Conservation (phyloP, 345 rosid genomes). For the Gossypium mustelinum region DNA sequence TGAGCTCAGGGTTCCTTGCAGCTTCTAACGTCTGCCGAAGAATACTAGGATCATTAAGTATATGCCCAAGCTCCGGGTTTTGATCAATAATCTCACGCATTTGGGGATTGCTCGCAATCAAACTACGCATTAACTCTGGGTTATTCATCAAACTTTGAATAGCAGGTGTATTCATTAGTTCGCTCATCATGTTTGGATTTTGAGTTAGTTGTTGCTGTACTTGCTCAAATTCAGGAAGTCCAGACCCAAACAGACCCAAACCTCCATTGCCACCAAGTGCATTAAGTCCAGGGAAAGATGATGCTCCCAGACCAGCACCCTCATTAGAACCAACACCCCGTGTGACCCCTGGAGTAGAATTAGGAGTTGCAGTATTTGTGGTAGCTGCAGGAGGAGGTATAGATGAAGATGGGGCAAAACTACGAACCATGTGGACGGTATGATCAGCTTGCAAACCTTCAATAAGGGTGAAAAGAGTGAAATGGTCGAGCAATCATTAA, state of each 20-base stretch:
- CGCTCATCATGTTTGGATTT: conserved; percentile 80
- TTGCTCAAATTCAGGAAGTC: conserved; percentile 73
- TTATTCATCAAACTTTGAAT: conserved; percentile 79
- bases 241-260: conserved; percentile 58
- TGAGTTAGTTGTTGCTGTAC: conserved; percentile 74
- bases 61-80: conserved; percentile 87
- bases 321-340: conserved; percentile 57
- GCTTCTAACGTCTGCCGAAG: conserved; percentile 82
- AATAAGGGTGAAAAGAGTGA: conserved; percentile 7
- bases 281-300: conserved; percentile 73
- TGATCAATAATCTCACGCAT: conserved; percentile 88
- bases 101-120: conserved; percentile 86
- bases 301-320: conserved; percentile 49
- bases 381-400: conserved; percentile 44
- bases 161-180: conserved; percentile 79
- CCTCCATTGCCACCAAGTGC: conserved; percentile 50
- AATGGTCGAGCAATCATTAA: neutral
- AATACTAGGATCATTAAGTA: conserved; percentile 76
- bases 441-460: conserved; percentile 93
- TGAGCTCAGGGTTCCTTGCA: conserved; percentile 87
- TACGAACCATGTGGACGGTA: conserved; percentile 86
- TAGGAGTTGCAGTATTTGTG: conserved; percentile 38
- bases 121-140: conserved; percentile 72
- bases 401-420: conserved; percentile 54
- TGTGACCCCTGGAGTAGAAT: conserved; percentile 43